Evolutionary conservation across 352 stramenopile species (phyloP).

Genomic region (Blastocystis sp.): DNA sequence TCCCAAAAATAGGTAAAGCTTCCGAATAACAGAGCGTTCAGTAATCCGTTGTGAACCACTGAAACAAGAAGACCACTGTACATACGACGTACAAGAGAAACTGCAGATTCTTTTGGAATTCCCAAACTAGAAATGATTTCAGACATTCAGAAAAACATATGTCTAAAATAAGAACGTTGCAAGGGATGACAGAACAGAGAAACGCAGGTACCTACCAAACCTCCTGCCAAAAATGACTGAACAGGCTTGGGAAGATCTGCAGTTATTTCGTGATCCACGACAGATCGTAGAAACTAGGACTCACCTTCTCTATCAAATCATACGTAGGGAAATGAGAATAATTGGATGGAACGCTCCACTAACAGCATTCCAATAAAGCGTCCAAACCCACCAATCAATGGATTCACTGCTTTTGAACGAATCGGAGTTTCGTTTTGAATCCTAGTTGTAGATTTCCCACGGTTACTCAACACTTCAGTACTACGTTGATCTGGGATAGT

Average conservation of each 20-base stretch:
- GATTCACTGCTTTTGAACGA: neutral
- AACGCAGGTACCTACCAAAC: neutral
- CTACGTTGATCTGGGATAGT: neutral
- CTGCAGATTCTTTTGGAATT: neutral
- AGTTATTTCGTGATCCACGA: neutral
- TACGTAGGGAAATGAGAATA: neutral
- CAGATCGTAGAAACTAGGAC: neutral
- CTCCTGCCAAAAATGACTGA: neutral
- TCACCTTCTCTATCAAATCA: neutral
- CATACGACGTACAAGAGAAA: neutral
- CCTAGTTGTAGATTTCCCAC: neutral
- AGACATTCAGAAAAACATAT: neutral
- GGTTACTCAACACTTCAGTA: neutral
- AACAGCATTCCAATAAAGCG: neutral
- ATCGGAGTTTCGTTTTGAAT: neutral
- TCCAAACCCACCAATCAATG: neutral
- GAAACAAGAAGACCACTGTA: neutral
- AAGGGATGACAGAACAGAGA: neutral
- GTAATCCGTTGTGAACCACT: neutral
- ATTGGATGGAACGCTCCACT: neutral
- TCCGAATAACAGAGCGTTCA: conserved; percentile 39
- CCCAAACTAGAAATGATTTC: neutral
- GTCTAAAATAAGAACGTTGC: neutral
- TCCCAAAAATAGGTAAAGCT: neutral
- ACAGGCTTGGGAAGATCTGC: neutral